A percentile compares a stretch with the other conserved stretches of the same genome.
phyloP scores from a whole-genome alignment of 495 filamentous ascomycete genomes.

The Penicillium psychrofluorescens region DNA sequence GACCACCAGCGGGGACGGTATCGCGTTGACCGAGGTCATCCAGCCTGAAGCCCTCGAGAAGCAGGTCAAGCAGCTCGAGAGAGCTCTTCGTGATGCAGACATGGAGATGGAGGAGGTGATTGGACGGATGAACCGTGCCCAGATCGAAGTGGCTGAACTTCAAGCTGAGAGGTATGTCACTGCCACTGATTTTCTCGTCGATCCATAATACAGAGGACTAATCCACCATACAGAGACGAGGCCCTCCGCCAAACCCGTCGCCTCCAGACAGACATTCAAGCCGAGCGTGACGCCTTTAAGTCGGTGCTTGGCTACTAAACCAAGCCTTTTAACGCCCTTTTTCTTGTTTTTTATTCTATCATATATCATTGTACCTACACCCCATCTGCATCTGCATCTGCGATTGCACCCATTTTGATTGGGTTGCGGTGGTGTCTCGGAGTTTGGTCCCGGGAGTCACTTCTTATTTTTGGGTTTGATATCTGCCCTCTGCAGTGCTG shows the following conservation, averaged over 20 bases:
- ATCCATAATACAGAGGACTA: slow-evolving; percentile 14
- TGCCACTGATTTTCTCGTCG: slow-evolving; percentile 1
- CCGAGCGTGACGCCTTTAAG: slow-evolving; percentile 51
- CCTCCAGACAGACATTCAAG: slow-evolving; percentile 58
- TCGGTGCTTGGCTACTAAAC: slow-evolving; percentile 24
- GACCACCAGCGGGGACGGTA: slow-evolving; percentile 49
- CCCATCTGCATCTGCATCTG: slow-evolving; percentile 21
- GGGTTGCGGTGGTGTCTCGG: slow-evolving; percentile 4
- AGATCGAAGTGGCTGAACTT: slow-evolving; percentile 88
- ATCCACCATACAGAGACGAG: slow-evolving; percentile 57
- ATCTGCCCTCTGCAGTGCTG: slow-evolving; percentile 3
- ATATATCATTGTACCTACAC: slow-evolving; percentile 8
- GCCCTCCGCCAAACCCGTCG: slow-evolving; percentile 75
- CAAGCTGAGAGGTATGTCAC: slow-evolving; percentile 71
- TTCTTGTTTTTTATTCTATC: neutral
- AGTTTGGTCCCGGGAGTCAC: slow-evolving; percentile 2
- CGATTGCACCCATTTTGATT: slow-evolving; percentile 1
- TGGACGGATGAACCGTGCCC: slow-evolving; percentile 81
- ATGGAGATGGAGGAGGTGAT: slow-evolving; percentile 94
- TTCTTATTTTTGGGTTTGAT: slow-evolving; percentile 3
- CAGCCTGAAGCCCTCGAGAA: slow-evolving; percentile 68
- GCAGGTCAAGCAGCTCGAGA: slow-evolving; percentile 73
- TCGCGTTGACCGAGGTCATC: slow-evolving; percentile 53
- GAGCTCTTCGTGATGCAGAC: slow-evolving; percentile 73
- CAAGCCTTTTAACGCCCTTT: neutral